These are phyloP conservation scores for Ophiostoma sp. DNA, from an alignment of 2,329 filamentous ascomycete genomes.

Conservation along the genomic window DNA sequence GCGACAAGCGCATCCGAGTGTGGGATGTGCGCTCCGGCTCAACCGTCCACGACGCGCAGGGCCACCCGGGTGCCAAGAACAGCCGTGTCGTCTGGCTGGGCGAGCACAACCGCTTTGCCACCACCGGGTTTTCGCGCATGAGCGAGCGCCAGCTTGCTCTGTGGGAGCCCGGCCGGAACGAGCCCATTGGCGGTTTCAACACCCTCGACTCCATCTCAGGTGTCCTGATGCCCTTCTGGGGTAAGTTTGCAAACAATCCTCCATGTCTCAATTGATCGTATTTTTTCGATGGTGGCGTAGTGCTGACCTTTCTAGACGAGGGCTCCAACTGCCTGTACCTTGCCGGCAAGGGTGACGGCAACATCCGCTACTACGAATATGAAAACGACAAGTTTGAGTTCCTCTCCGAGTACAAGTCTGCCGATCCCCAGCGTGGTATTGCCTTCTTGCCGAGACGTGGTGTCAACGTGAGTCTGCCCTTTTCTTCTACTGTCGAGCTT, in stretches of 20 bases:
- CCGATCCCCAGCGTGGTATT: slow-evolving; percentile 87
- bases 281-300: background rate
- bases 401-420: slow-evolving; percentile 94
- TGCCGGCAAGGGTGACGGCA: slow-evolving; percentile 95
- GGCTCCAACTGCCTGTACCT: slow-evolving; percentile 92
- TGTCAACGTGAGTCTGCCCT: slow-evolving; percentile 62
- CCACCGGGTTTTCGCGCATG: slow-evolving; percentile 97
- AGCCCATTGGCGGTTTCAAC: slow-evolving; percentile 85
- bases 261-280: background rate
- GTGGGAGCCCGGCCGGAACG: slow-evolving; percentile 83
- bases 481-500: background rate
- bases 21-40: slow-evolving; percentile 96
- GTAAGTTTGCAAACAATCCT: slow-evolving; percentile 33
- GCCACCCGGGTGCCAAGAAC: slow-evolving; percentile 93
- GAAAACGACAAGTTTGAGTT: slow-evolving; percentile 99
- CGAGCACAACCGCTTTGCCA: slow-evolving; percentile 91
- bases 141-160: slow-evolving; percentile 93
- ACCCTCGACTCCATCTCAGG: slow-evolving; percentile 93
- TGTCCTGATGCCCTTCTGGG: slow-evolving; percentile 99
- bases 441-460: slow-evolving; percentile 93
- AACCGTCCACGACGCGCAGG: slow-evolving; percentile 74
- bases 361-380: slow-evolving; percentile 98
- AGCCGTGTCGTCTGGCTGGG: slow-evolving; percentile 96
- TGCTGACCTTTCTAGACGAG: slow-evolving; percentile 54
- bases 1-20: slow-evolving; percentile 95